phyloP scores from a whole-genome alignment of 495 filamentous ascomycete genomes.

The Daldinia bambusicola region DNA sequence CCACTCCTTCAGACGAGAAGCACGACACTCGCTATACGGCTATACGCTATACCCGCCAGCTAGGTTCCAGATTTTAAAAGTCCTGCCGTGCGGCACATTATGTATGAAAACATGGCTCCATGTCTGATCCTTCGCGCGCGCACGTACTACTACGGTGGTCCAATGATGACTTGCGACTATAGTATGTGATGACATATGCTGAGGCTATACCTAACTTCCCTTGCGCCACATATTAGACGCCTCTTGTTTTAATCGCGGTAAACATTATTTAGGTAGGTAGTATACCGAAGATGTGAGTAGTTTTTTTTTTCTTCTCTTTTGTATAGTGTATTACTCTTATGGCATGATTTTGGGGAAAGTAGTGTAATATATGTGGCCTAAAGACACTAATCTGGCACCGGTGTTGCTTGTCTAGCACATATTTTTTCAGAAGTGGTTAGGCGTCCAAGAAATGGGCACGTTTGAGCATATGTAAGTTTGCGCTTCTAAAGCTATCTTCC shows the following conservation, averaged over 20 bases:
- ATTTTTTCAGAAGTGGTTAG: not conserved
- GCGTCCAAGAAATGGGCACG: slow-evolving; percentile 1
- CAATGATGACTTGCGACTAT: not conserved
- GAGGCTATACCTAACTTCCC: slow-evolving; percentile 11
- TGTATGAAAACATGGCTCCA: slow-evolving; percentile 13
- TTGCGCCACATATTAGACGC: slow-evolving; percentile 26
- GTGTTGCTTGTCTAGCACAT: slow-evolving; percentile 20
- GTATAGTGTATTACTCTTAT: not conserved
- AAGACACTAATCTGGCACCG: slow-evolving; percentile 27
- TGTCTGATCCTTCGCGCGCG: slow-evolving; percentile 40
- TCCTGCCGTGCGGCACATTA: slow-evolving; percentile 27
- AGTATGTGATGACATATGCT: slow-evolving; percentile 11
- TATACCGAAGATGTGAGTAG: not conserved
- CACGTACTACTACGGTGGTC: slow-evolving; percentile 7
- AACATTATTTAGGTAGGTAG: too few species aligned
- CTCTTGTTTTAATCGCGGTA: slow-evolving; percentile 5
- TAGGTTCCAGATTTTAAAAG: slow-evolving; percentile 25
- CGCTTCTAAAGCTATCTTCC: slow-evolving; percentile 34
- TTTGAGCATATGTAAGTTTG: slow-evolving; percentile 20
- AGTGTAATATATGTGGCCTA: slow-evolving; percentile 2
- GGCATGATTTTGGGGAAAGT: slow-evolving; percentile 16
- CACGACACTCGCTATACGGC: not conserved
- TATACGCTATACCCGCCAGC: slow-evolving; percentile 19
- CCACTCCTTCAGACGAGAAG: slow-evolving; percentile 26
- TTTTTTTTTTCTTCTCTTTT: not conserved